These are phyloP conservation scores for Lyophyllum shimeji DNA, from an alignment of 768 basidiomycete species.

Conservation along the genomic window DNA sequence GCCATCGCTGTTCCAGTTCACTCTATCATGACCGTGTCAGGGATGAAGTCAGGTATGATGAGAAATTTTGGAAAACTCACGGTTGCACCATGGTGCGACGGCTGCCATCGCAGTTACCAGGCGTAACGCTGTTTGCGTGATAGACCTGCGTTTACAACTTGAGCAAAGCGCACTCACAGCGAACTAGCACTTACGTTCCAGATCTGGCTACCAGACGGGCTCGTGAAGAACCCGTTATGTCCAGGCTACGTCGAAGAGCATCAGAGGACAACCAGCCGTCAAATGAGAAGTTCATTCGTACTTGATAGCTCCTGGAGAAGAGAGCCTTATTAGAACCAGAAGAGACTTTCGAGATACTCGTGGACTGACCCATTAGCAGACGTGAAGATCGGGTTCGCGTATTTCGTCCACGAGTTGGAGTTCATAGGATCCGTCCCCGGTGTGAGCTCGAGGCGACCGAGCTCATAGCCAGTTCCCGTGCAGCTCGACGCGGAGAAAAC, in stretches of 20 bases:
- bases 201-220: slow-evolving; percentile 24
- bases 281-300: background rate
- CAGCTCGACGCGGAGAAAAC: slow-evolving; percentile 31
- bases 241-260: slow-evolving; percentile 24
- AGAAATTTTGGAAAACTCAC: slow-evolving; percentile 9
- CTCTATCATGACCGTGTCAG: slow-evolving; percentile 7
- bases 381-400: slow-evolving; percentile 25
- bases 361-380: slow-evolving; percentile 28
- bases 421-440: slow-evolving; percentile 30
- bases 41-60: background rate
- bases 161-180: background rate
- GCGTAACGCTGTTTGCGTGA: slow-evolving; percentile 21
- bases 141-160: slow-evolving; percentile 16
- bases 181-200: slow-evolving; percentile 20
- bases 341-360: background rate
- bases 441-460: slow-evolving; percentile 30
- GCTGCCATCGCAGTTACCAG: slow-evolving; percentile 25
- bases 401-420: slow-evolving; percentile 31
- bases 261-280: background rate
- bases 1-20: slow-evolving; percentile 23
- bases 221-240: slow-evolving; percentile 34
- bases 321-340: background rate
- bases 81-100: slow-evolving; percentile 25
- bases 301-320: slow-evolving; percentile 15
- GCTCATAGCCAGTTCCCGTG: slow-evolving; percentile 29